Evolutionary conservation across 805 yeast species (phyloP).

Genomic region (Candida ipomoeae): DNA sequence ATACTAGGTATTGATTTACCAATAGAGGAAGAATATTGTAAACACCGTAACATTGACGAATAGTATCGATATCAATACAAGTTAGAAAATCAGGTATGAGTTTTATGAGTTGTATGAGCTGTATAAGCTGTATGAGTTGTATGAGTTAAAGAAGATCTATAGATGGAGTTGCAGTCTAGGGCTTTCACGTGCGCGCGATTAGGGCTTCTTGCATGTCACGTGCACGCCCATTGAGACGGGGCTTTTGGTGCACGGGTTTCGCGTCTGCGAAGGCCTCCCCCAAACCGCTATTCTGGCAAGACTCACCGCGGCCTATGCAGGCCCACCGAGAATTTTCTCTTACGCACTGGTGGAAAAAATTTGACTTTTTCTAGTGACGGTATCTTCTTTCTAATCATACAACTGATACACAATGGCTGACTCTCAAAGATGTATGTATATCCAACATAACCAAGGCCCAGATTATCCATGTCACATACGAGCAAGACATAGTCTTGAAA

Average conservation of each 20-base stretch:
- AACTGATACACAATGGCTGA: conserved; percentile 70
- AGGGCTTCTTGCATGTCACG: conserved; percentile 12
- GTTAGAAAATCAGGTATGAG: no score
- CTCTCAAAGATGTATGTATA: conserved; percentile 92
- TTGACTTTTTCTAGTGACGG: conserved; percentile 9
- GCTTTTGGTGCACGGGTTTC: conserved; percentile 9
- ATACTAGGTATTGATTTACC: not conserved
- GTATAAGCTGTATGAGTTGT: no score
- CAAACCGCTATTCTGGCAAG: not conserved
- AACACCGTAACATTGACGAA: no score
- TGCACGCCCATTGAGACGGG: not conserved
- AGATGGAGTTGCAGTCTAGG: conserved; percentile 8
- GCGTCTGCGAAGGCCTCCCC: not conserved
- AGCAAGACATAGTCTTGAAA: no score
- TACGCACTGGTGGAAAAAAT: conserved; percentile 16
- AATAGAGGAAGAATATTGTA: no score
- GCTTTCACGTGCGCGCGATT: conserved; percentile 19
- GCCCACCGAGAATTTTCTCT: conserved; percentile 17
- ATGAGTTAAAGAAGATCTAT: no score
- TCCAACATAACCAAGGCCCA: not conserved
- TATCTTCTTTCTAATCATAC: conserved; percentile 14
- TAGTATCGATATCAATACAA: no score
- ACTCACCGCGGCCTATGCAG: conserved; percentile 9
- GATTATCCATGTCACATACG: no score
- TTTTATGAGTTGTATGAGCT: no score